Base-by-base conservation (phyloP, 257 asterid genomes). In the Knoxia roxburghii region DNA sequence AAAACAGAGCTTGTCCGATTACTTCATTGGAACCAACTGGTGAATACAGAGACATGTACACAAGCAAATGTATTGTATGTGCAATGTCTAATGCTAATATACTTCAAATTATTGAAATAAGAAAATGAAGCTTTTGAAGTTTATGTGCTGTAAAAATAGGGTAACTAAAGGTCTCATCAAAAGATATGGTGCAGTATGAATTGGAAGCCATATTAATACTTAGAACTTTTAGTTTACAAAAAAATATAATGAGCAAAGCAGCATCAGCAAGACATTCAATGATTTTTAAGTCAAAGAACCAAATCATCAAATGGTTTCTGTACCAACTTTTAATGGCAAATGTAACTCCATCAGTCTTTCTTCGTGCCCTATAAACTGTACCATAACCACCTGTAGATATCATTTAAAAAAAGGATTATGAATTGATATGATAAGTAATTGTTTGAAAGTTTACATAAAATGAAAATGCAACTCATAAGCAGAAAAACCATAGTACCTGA, bases 311-410 rank as follows among this genome's bases (percentile, higher is more conserved):
- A 72, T 70, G 50, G 18, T 70, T 33, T 23, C 68, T 60, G 69
- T 30, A 13, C 90, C 59, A 78, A 89, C 98, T 83, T 85, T 93
- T 93, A 70, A 93, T 86, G 61, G 98, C 98, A 84, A 88, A 87
- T 64, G 80, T 80, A 40, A 68, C 76, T 62, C 94, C 98, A 71
- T 93, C 97, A 43, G 74, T 64, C 81, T 88, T 93, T 75, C 97
- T 83, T 81, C 78, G 86, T 73, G 95, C 96, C 80, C 88, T 80
- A 81, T 86, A 93, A 74, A 93, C 98, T 40, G 97, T 93, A 67
- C 98, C 97, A 77, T 93, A 93, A 68, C 98, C 98, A 78, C 98
- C 98, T 93, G 89, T 82, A 73, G 17, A 60, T 66, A 76, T 70
- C 40, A 46, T n/a, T 71, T 68, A 65, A 55, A 53, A 72, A 41